Base-by-base conservation (phyloP, 805 yeast species). In the Spathaspora girioi region DNA sequence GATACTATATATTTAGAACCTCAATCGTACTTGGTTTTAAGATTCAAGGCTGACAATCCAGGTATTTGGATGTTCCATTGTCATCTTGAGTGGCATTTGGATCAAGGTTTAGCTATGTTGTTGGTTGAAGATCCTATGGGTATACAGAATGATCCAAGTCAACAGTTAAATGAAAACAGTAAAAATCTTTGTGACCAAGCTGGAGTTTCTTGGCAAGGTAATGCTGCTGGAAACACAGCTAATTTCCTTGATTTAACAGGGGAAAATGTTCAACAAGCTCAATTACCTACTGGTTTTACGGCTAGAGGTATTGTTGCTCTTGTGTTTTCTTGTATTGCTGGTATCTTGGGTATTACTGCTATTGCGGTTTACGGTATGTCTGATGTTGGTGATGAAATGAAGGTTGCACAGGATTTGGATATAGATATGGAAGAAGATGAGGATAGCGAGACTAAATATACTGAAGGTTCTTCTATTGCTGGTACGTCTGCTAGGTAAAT, bases 31-130 rank as follows among this genome's bases (percentile, higher is more conserved):
- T 66, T 84, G 47, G 91, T 85, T 15, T 62, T 83, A 31, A 75
- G 97, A 57, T 89, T 89, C 67, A 78, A 73, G 59, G 90, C 97
- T 11, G 82, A 87, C 61, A 91, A 92, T 61, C 97, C 97, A 2
- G 97, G 97, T 51, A 84, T 90, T 23, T 92, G 97, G 97, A 81
- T 87, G 54, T 87, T 91, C 83, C 97, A 91, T 66, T 91, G 97
- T 69, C 96, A 89, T 63, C 81, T 87, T 50, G 93, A 87, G 61
- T 87, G 91, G 86, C 96, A 87, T 69, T 78, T 87, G 65, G 86
- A 83, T 58, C 94, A 87, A 70, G 96, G 96, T 27, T 75, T 87
- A 50, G 92, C 92, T 7, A 73, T 86, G 48, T 80, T 82, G 1
- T 78, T 87, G 38, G 73, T 87, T 42, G 96, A 87, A 66, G 88